These are phyloP conservation scores for Myriosclerotinia duriaeana DNA, from an alignment of 2,329 filamentous ascomycete genomes.

Conservation along the genomic window DNA sequence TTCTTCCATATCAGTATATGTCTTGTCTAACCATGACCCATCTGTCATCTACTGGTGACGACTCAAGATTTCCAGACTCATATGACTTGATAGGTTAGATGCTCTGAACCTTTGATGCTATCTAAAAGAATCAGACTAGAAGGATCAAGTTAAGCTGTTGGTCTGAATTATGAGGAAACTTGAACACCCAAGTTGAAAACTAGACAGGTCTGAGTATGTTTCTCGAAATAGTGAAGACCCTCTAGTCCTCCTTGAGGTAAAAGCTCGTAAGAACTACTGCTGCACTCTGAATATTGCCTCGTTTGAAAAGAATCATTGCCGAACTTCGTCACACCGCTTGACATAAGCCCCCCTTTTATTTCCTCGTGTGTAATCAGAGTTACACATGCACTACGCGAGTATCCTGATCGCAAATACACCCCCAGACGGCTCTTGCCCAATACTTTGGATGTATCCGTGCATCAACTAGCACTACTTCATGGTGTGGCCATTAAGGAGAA, in stretches of 20 bases:
- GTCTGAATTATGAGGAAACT: neutral
- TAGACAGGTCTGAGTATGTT: neutral
- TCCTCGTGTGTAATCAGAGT: neutral
- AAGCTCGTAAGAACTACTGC: neutral
- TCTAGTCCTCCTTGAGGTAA: neutral
- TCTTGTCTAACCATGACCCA: neutral
- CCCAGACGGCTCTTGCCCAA: neutral
- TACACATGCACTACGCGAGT: conserved; percentile 2
- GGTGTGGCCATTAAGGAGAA: neutral
- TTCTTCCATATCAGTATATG: neutral
- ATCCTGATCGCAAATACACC: neutral
- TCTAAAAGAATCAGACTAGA: neutral
- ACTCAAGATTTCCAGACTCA: neutral
- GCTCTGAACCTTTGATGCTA: neutral
- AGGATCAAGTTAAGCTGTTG: neutral
- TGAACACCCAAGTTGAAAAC: neutral
- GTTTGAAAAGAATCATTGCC: neutral
- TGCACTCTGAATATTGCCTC: neutral
- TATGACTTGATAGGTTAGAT: neutral
- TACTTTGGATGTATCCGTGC: neutral
- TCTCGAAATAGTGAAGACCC: neutral
- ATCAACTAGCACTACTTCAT: neutral
- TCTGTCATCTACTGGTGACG: neutral
- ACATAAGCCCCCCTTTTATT: conserved; percentile 18
- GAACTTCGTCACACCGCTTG: neutral